phyloP scores from a whole-genome alignment of 345 rosid genomes.

The Eucalyptus polyanthemos region DNA sequence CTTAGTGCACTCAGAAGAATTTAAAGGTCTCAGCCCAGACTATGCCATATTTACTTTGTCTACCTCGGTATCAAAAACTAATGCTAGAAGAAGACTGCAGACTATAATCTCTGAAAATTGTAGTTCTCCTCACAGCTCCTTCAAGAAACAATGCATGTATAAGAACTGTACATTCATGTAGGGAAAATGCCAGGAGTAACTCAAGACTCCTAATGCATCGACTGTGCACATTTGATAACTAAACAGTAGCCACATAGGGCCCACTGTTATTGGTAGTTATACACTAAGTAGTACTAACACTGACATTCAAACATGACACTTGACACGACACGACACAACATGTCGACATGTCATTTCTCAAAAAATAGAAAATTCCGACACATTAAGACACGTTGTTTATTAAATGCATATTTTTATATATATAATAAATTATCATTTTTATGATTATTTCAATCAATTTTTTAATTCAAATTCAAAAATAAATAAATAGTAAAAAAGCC shows the following conservation, averaged over 20 bases:
- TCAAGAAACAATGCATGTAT: background rate
- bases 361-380: too few species aligned
- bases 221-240: background rate
- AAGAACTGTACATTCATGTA: background rate
- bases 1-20: background rate
- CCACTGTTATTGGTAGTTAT: background rate
- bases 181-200: background rate
- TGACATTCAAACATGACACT: rapidly evolving
- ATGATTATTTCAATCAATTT: too few species aligned
- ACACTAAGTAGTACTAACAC: too few species aligned
- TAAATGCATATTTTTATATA: too few species aligned
- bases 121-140: background rate
- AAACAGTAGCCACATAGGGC: background rate
- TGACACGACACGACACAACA: too few species aligned
- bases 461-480: too few species aligned
- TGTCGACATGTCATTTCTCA: too few species aligned
- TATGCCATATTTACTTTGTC: background rate
- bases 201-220: background rate
- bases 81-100: background rate
- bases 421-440: too few species aligned
- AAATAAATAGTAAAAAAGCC: too few species aligned
- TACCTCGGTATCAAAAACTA: background rate
- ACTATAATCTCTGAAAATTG: background rate
- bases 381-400: too few species aligned
- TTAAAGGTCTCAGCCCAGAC: background rate